Evolutionary conservation across 2,329 filamentous ascomycete species (phyloP), one percentile per base, ranked within the genome.

Genomic region (Plectosphaerella cucumerina): DNA sequence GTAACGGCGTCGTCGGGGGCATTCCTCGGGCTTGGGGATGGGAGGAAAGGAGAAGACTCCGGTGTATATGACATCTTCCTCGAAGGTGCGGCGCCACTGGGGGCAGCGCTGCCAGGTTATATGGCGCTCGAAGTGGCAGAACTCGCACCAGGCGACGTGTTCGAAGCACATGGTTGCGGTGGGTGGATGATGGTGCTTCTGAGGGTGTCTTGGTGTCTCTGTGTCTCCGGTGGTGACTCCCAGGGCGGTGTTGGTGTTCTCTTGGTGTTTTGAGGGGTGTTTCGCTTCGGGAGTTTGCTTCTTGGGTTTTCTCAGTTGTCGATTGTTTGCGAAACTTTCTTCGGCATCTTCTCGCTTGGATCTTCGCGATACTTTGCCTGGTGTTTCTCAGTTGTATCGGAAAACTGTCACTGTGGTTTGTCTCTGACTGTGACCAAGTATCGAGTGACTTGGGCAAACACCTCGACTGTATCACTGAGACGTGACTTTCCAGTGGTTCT

Each of bases 101-200:
- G 33, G 22, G 35, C 57, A 59, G 21, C 23, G 56, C 3, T 51
- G 41, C 46, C 52, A 59, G 52, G 48, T 35, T 20, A 59, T 56
- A 44, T 52, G 45, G 23, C 57, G 54, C 23, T 49, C 20, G 42
- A 53, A 53, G 9, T 52, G 51, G 48, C 57, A 59, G 35, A 31
- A 46, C 21, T 44, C 41, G 47, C 57, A 59, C 34, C 52, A 39
- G 31, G 57, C 51, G 17, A 53, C 51, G 21, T 39, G 34, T 52
- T 59, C 49, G 33, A 23, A 46, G 42, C 57, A 59, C 57, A 59
- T 59, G 18, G 8, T 14, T 21, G n/a, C 12, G 2, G 31, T 34
- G n/a, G 26, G 10, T 18, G 4, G 4, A 5, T 18, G 39, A 6
- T 6, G 39, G 18, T 18, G 12, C 14, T n/a, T n/a, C 5, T 18